Evolutionary conservation across 2,329 filamentous ascomycete species (phyloP), one percentile per base, ranked within the genome.

Genomic region (Fusarium sp.): DNA sequence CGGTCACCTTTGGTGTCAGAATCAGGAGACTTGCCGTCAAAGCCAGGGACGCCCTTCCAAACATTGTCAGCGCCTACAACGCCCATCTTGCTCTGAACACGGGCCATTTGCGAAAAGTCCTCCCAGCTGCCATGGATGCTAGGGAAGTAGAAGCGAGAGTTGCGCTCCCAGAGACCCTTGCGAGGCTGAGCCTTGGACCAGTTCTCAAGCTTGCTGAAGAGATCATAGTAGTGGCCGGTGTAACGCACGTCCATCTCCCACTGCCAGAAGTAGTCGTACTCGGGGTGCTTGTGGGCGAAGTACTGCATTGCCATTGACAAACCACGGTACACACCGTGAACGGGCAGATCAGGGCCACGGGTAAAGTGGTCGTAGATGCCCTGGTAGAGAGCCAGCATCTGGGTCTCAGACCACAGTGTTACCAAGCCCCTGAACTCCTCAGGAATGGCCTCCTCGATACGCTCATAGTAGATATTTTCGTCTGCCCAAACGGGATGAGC

Each of bases 171-270:
- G 0, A 95, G 84, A 1, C 91, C 91, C 78, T 94, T 94, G 14
- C 93, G 85, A 2, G 93, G 92, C 79, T 96, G 93, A 46, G 87
- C 81, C 68, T 85, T 88, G 17, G 92, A 86, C 91, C 92, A 96
- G 44, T 83, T 81, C 73, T 88, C 86, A 38, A 94, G 82, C 76
- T 91, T 91, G 70, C 89, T 87, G 74, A 95, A 87, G 21, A 93
- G 80, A 65, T 93, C 88, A 70, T 92, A 94, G 82, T 92, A 95
- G 80, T 97, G 94, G 36, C 94, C 94, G 1, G 92, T 96, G 78
- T 97, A 97, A 31, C 94, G 90, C 44, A 94, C 89, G 75, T 97
- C 94, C 91, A 97, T 95, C 79, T 97, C 94, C 93, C 94, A 97
- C 71, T 97, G 93, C 94, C 94, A 97, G 79, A 94, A 94, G 80